Base-by-base conservation (phyloP, 768 basidiomycete species). In the Suillus lakei region DNA sequence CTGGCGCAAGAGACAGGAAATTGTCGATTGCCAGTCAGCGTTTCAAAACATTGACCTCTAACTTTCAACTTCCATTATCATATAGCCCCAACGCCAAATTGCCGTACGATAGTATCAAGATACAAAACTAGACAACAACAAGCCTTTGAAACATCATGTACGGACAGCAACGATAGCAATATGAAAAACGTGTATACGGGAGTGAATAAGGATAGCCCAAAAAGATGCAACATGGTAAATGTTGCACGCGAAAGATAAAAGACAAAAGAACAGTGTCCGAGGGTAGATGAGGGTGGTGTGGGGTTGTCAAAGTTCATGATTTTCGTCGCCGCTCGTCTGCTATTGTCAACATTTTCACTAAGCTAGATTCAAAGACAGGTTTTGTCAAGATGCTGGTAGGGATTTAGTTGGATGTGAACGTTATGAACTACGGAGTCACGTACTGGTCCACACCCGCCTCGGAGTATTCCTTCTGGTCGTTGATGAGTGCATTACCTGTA, bases 391-490 rank as follows among this genome's bases (percentile, higher is more conserved):
- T 86, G 60, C 91, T 92, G 63, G 16, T 65, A 64, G 34, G 56
- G 61, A 58, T 61, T 32, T 55, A 56, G 60, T 48, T 16, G 38
- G 39, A 6, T 36, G 13, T 18, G 2, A 30, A 21, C 39, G 18
- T 43, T 32, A 21, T 36, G 13, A 9, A 21, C 54, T 38, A 23
- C 61, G 64, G 66, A 26, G 59, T 4, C 26, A 79, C 88, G 66
- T 76, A 91, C 91, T 86, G 83, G 78, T 93, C 88, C 53, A 86
- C 91, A 34, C 92, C 92, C 5, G 92, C 91, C 13, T 85, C 85
- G 12, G 89, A 78, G 74, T 92, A 94, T 73, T 91, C 90, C 55
- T 86, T 82, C 77, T 94, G 92, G 73, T 92, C 91, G 44, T 75
- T 70, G 80, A 82, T 75, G 58, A 77, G 76, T 9, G 87, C 86